Evolutionary conservation across 2,329 filamentous ascomycete species (phyloP).

Genomic region (Diplodia scrobiculata): DNA sequence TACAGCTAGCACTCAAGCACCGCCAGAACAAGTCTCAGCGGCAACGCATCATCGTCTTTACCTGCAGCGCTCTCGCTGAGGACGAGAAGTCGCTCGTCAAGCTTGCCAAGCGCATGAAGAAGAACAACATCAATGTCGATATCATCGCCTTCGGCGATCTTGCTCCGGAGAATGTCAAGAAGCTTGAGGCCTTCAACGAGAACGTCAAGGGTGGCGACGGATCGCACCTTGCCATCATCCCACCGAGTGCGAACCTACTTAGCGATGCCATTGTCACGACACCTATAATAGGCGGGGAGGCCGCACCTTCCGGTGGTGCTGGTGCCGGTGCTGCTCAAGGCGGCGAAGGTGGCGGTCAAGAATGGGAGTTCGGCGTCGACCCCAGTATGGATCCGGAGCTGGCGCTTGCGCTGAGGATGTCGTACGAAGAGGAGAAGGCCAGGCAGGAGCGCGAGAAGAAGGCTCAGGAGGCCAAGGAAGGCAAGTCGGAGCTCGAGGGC

Average conservation of each 20-base stretch:
- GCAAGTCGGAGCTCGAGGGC: conserved; percentile 74
- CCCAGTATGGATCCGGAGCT: conserved; percentile 90
- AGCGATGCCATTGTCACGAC: conserved; percentile 89
- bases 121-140: conserved; percentile 94
- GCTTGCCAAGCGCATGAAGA: conserved; percentile 98
- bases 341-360: conserved; percentile 57
- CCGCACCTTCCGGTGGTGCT: conserved; percentile 61
- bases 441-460: conserved; percentile 83
- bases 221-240: conserved; percentile 87
- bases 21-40: conserved; percentile 96
- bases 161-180: conserved; percentile 82
- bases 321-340: conserved; percentile 56
- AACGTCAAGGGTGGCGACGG: conserved; percentile 89
- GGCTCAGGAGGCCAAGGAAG: conserved; percentile 69
- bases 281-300: conserved; percentile 85
- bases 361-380: conserved; percentile 88
- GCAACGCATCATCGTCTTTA: conserved; percentile 95
- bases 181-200: conserved; percentile 91
- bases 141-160: conserved; percentile 94
- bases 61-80: conserved; percentile 88
- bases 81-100: conserved; percentile 85
- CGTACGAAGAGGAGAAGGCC: conserved; percentile 96
- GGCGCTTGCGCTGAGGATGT: conserved; percentile 92
- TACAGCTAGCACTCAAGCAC: conserved; percentile 90
- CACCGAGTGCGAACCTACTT: conserved; percentile 85